These are phyloP conservation scores for Fusarium nisikadoi DNA, from an alignment of 2,329 filamentous ascomycete species.

Conservation along the genomic window DNA sequence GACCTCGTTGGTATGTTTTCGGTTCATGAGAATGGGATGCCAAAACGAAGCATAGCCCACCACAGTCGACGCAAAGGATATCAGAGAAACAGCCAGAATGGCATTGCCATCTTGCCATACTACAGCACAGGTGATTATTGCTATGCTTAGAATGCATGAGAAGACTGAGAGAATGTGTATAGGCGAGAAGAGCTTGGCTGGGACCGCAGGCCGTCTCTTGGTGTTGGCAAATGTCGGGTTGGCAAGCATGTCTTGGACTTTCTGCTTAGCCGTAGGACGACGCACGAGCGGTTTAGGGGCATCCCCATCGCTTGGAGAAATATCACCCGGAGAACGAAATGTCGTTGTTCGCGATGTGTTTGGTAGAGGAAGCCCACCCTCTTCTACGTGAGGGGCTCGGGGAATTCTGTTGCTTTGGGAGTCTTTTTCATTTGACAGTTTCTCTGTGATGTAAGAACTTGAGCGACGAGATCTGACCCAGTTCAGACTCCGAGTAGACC, in stretches of 20 bases:
- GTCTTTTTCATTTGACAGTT: not conserved
- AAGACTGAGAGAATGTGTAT: conserved; percentile 64
- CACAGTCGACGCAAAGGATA: conserved; percentile 64
- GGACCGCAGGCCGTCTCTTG: conserved; percentile 58
- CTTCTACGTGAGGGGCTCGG: conserved; percentile 26
- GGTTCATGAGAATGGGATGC: conserved; percentile 64
- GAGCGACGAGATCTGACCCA: conserved; percentile 21
- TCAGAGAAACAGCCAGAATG: conserved; percentile 58
- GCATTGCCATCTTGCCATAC: conserved; percentile 51
- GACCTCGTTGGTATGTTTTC: conserved; percentile 59
- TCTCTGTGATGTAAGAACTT: not conserved
- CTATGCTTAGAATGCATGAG: conserved; percentile 61
- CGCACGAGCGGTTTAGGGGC: conserved; percentile 36
- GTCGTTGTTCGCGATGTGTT: conserved; percentile 16
- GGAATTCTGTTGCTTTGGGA: conserved; percentile 4
- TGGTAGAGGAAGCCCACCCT: conserved; percentile 17
- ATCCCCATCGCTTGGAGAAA: not conserved
- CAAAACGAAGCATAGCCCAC: conserved; percentile 68
- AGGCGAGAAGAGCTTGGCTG: conserved; percentile 60
- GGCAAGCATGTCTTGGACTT: conserved; percentile 55
- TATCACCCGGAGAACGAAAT: not conserved
- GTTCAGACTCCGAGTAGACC: conserved; percentile 16
- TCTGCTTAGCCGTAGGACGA: conserved; percentile 53
- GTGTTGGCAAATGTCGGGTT: conserved; percentile 54
- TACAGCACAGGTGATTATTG: conserved; percentile 57